Conservation (phyloP, 1,139 yeast species). For the Citeromyces siamensis region DNA sequence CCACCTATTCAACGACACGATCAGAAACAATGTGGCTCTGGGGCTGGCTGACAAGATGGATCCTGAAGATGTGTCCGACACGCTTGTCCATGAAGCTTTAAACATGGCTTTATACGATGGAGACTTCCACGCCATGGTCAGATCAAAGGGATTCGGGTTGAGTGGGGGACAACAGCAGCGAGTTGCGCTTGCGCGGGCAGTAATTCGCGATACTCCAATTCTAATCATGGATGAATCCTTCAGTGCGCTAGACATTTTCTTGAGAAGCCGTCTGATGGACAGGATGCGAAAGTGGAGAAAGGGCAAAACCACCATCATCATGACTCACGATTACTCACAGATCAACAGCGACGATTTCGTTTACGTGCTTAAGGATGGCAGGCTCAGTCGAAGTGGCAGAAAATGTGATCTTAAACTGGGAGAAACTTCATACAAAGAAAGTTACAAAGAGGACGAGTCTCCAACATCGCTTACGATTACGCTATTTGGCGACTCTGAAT, state of each 20-base stretch:
- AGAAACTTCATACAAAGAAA: slow-evolving; percentile 6
- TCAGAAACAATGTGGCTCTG: slow-evolving; percentile 51
- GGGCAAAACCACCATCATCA: slow-evolving; percentile 62
- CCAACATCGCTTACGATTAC: slow-evolving; percentile 4
- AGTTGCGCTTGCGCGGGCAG: slow-evolving; percentile 75
- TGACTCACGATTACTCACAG: slow-evolving; percentile 65
- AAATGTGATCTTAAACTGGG: slow-evolving; percentile 18
- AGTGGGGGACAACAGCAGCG: slow-evolving; percentile 92
- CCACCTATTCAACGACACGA: slow-evolving; percentile 47
- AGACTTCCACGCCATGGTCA: slow-evolving; percentile 25
- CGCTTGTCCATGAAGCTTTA: slow-evolving; percentile 40
- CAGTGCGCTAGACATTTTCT: slow-evolving; percentile 58
- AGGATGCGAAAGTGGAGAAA: slow-evolving; percentile 47
- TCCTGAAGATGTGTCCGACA: slow-evolving; percentile 30
- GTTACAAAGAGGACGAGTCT: slow-evolving; percentile 6
- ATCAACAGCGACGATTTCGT: slow-evolving; percentile 44
- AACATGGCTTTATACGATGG: neutral
- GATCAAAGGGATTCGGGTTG: slow-evolving; percentile 32
- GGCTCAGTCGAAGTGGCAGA: slow-evolving; percentile 30
- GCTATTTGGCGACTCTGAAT: slow-evolving; percentile 1
- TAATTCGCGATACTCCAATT: slow-evolving; percentile 56
- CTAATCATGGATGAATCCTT: slow-evolving; percentile 77
- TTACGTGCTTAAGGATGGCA: slow-evolving; percentile 46
- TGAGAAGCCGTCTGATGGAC: slow-evolving; percentile 30
- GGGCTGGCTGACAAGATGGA: slow-evolving; percentile 22